Conservation (phyloP, 1,139 yeast species). For the Blastobotrys elegans region DNA sequence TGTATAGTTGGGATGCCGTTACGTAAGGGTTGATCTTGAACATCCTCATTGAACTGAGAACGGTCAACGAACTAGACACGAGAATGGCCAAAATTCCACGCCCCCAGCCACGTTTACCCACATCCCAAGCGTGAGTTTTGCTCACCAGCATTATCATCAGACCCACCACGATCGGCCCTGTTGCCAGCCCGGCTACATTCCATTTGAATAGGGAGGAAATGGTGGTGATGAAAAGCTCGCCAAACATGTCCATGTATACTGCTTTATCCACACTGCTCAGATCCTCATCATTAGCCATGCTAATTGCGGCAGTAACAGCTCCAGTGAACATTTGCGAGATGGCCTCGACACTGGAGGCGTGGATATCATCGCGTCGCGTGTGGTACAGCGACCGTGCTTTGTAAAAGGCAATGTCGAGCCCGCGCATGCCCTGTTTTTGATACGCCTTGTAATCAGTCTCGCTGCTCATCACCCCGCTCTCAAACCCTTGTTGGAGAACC, state of each 20-base stretch:
- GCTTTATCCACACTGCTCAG: slow-evolving; percentile 39
- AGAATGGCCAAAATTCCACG: slow-evolving; percentile 55
- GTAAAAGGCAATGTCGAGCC: slow-evolving; percentile 73
- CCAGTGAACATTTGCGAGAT: slow-evolving; percentile 80
- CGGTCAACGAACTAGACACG: slow-evolving; percentile 40
- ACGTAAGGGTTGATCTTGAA: slow-evolving; percentile 48
- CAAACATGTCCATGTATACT: slow-evolving; percentile 58
- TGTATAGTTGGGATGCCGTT: slow-evolving; percentile 51
- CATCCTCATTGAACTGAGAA: slow-evolving; percentile 37
- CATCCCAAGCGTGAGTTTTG: slow-evolving; percentile 48
- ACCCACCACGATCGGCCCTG: slow-evolving; percentile 51
- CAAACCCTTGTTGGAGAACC: slow-evolving; percentile 76
- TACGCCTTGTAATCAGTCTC: slow-evolving; percentile 85
- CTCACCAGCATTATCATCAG: slow-evolving; percentile 46
- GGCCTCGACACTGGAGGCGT: slow-evolving; percentile 57
- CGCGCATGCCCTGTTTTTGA: slow-evolving; percentile 59
- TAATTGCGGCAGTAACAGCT: slow-evolving; percentile 52
- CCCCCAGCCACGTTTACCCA: slow-evolving; percentile 38
- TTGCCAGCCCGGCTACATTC: slow-evolving; percentile 47
- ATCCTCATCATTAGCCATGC: slow-evolving; percentile 39
- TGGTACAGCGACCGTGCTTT: slow-evolving; percentile 81
- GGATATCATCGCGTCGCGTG: slow-evolving; percentile 66
- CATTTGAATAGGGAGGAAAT: slow-evolving; percentile 22
- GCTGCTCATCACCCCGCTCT: slow-evolving; percentile 63
- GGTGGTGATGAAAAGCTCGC: slow-evolving; percentile 50